Evolutionary conservation across 495 filamentous ascomycete species (phyloP), one percentile per base, ranked within the genome.

Genomic region (Jackrogersella multiformis): DNA sequence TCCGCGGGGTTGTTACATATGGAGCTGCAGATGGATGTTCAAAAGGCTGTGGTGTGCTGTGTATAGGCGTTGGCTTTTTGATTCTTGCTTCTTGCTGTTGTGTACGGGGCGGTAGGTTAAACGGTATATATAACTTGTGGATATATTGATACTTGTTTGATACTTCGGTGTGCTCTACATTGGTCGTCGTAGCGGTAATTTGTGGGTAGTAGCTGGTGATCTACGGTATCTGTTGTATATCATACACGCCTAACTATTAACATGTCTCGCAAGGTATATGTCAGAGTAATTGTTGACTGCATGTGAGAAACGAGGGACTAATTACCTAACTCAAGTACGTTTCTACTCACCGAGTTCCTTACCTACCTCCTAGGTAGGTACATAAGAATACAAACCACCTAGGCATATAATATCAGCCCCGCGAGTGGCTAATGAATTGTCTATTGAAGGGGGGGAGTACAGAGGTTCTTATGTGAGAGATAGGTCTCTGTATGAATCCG

Each of bases 21-120:
- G 26, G 51, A 54, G 18, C n/a, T 49, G 24, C 20, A 20, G 10
- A 54, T 20, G 30, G 20, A 26, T 53, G n/a, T 36, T 36, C 5
- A 35, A 24, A 38, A 21, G 16, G 48, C 28, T n/a, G 48, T 36
- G 51, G 34, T n/a, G 15, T 41, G 35, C 35, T 42, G 58, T 53
- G 58, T 35, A 61, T 61, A 24, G 46, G 20, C 12, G 34, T 38
- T 38, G 18, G 51, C 20, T n/a, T n/a, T n/a, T n/a, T n/a, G n/a
- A n/a, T n/a, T n/a, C n/a, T n/a, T n/a, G n/a, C n/a, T 38, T 54
- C 18, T 38, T 32, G 18, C 9, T 36, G 13, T 53, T 21, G 12
- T 15, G 34, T 6, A 26, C 1, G 20, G 4, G 2, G n/a, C 10
- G 16, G 32, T n/a, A n/a, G n/a, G n/a, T n/a, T n/a, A n/a, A n/a